A percentile compares a stretch with the other conserved stretches of the same genome.
phyloP scores from a whole-genome alignment of 305 asterid species.

The Fraxinus floribunda region DNA sequence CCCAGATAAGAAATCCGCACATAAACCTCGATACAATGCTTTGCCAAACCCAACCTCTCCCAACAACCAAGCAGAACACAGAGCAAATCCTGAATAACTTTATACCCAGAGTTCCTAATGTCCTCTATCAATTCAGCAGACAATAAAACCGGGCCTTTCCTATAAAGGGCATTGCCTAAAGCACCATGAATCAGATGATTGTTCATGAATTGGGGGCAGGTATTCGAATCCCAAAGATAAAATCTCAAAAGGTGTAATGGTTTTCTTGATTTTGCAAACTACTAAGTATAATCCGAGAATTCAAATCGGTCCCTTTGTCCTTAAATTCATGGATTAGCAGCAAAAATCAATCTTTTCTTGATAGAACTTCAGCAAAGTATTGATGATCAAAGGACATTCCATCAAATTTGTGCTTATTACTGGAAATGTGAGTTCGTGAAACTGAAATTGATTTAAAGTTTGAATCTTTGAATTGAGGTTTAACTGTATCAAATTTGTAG shows the following conservation, averaged over 20 bases:
- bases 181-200: slow-evolving; percentile 51
- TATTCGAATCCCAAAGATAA: slow-evolving; percentile 57
- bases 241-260: slow-evolving; percentile 60
- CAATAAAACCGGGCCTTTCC: slow-evolving; percentile 77
- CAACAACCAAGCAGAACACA: slow-evolving; percentile 74
- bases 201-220: slow-evolving; percentile 42
- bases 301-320: slow-evolving; percentile 42
- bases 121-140: slow-evolving; percentile 67
- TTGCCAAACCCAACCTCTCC: slow-evolving; percentile 89
- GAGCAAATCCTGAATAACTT: slow-evolving; percentile 61
- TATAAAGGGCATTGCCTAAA: slow-evolving; percentile 54
- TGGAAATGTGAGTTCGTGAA: slow-evolving; percentile 26
- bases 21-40: slow-evolving; percentile 72
- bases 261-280: slow-evolving; percentile 78
- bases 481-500: slow-evolving; percentile 39
- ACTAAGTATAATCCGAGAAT: slow-evolving; percentile 45
- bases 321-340: slow-evolving; percentile 67
- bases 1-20: slow-evolving; percentile 86
- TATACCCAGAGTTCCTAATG: slow-evolving; percentile 52
- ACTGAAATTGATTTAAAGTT: slow-evolving; percentile 35
- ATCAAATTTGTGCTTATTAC: slow-evolving; percentile 14
- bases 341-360: slow-evolving; percentile 74
- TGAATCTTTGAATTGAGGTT: slow-evolving; percentile 31
- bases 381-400: slow-evolving; percentile 47
- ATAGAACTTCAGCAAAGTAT: slow-evolving; percentile 52